Evolutionary conservation across 768 basidiomycete species (phyloP).

Genomic region (Pisolithus orientalis): DNA sequence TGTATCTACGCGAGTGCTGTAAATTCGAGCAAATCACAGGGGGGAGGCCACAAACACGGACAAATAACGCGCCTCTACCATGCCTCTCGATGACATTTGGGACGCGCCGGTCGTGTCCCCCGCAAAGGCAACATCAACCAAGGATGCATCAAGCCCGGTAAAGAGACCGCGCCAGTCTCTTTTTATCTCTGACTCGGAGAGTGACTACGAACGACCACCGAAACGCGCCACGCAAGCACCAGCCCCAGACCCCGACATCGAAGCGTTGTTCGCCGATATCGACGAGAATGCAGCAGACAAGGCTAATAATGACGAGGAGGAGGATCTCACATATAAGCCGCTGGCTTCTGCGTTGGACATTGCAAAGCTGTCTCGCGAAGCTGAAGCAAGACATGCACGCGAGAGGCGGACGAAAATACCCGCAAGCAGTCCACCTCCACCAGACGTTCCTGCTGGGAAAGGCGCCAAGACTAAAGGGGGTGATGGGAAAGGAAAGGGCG

Average conservation of each 20-base stretch:
- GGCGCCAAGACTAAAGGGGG: conserved; percentile 4
- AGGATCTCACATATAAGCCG: conserved; percentile 37
- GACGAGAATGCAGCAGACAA: conserved; percentile 49
- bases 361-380: conserved; percentile 47
- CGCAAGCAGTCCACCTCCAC: conserved; percentile 41
- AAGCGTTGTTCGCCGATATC: conserved; percentile 40
- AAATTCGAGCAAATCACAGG: not conserved
- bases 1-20: not conserved
- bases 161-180: conserved; percentile 38
- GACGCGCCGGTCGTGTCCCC: conserved; percentile 40
- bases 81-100: conserved; percentile 54
- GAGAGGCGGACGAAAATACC: conserved; percentile 16
- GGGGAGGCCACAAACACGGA: conserved; percentile 11
- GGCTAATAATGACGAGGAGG: conserved; percentile 38
- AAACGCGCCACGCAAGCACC: conserved; percentile 18
- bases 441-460: conserved; percentile 19
- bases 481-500: conserved; percentile 7
- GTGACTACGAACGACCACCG: conserved; percentile 26
- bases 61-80: conserved; percentile 26
- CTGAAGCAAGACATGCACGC: conserved; percentile 41
- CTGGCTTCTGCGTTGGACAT: conserved; percentile 49
- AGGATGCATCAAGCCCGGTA: conserved; percentile 8
- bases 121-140: conserved; percentile 12
- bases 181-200: conserved; percentile 56
- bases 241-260: conserved; percentile 26